Evolutionary conservation across 2,329 filamentous ascomycete species (phyloP), one percentile per base, ranked within the genome.

Genomic region (Cordyceps pruinosa): DNA sequence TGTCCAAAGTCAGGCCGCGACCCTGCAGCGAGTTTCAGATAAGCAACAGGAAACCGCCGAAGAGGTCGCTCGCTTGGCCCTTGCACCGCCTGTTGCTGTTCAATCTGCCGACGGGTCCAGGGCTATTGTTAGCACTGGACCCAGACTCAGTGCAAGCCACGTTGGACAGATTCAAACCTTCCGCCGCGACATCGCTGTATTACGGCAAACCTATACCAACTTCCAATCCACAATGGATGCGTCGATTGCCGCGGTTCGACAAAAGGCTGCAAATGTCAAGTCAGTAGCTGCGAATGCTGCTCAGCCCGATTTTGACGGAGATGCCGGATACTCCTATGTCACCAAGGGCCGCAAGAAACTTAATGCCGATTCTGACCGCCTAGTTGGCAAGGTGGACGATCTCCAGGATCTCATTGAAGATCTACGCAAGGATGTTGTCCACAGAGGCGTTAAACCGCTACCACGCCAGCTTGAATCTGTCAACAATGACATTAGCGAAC

Each of bases 401-500:
- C 81, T 99, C n/a, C 94, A 97, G 73, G 94, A 99, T 70, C 79
- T 94, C 56, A 90, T 99, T 21, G 94, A 99, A 72, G 94, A 99
- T 69, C 81, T 99, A 44, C 90, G 94, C 60, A 97, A 99, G 75
- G 94, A 99, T 68, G 94, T 99, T 46, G 94, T 99, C 47, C 81
- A 86, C 58, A 89, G 94, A 59, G 94, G 94, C 58, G 94, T 99
- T 46, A 87, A 94, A 35, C 94, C 94, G 9, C 77, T 95, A 35
- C 92, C 93, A 6, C 84, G 92, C 59, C 92, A 97, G 75, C 84
- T 99, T 46, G 94, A 97, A 73, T 78, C 77, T 37, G 92, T 97
- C 21, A 87, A 88, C 63, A 95, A 94, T 73, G 93, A 97, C 65
- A 91, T 99, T 61, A 85, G 86, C 49, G 74, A 79, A 56, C 85